phyloP scores from a whole-genome alignment of 2,329 filamentous ascomycete genomes.

The Tolypocladium album region DNA sequence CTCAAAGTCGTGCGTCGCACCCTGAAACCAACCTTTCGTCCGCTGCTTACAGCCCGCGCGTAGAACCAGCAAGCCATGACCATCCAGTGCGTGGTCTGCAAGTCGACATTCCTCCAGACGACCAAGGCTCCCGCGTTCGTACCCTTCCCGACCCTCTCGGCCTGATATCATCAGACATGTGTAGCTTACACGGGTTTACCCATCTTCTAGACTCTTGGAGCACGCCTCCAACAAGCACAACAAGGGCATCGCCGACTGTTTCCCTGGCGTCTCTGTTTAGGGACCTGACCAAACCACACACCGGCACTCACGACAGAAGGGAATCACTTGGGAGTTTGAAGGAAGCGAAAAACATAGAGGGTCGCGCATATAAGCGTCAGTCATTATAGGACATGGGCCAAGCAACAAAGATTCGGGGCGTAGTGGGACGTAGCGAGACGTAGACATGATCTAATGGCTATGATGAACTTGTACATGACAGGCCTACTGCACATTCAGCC shows the following conservation, averaged over 20 bases:
- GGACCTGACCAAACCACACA: background rate
- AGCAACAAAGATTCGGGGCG: background rate
- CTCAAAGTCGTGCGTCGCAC: slow-evolving; percentile 50
- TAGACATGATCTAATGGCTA: slow-evolving; percentile 4
- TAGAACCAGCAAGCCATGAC: slow-evolving; percentile 65
- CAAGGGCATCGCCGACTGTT: slow-evolving; percentile 62
- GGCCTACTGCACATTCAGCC: background rate
- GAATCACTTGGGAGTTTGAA: background rate
- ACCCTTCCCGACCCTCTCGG: background rate
- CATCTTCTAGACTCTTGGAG: slow-evolving; percentile 44
- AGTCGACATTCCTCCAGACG: slow-evolving; percentile 69
- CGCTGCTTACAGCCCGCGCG: slow-evolving; percentile 7
- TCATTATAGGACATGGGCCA: background rate
- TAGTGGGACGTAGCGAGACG: slow-evolving; percentile 10
- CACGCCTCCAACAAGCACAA: slow-evolving; percentile 70
- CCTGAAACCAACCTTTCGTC: background rate
- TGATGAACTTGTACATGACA: slow-evolving; percentile 3
- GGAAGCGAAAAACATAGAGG: slow-evolving; percentile 1
- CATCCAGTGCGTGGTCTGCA: slow-evolving; percentile 70
- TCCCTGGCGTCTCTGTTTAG: slow-evolving; percentile 35
- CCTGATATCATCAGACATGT: background rate
- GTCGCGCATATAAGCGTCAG: background rate
- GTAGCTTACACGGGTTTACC: slow-evolving; percentile 1
- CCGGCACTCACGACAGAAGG: background rate
- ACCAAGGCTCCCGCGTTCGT: slow-evolving; percentile 60